Evolutionary conservation across 148 eudicot species (phyloP), one percentile per base, ranked within the genome.

Genomic region (Cornus suecica): DNA sequence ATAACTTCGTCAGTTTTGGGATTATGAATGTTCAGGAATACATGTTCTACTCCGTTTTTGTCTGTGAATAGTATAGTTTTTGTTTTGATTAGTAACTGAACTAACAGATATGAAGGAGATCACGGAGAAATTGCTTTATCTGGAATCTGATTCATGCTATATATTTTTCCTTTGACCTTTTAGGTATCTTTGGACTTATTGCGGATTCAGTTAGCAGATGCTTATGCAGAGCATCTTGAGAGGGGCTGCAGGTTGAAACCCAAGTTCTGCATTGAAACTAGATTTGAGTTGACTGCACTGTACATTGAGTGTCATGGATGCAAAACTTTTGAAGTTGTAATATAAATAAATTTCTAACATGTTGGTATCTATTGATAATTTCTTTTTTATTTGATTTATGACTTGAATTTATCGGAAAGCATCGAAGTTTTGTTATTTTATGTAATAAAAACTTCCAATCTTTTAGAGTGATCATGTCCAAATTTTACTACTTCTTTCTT

Each of bases 161-260:
- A 60, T 48, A 60, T 20, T 65, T 37, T 24, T 51, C 27, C 30
- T 48, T 37, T 48, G n/a, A 60, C 29, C 10, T 70, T 11, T 56
- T 74, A 94, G 98, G 89, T 94, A 29, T 88, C 84, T 69, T 68
- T 92, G 86, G 83, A 76, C 58, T 72, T 83, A 63, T 76, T 94
- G 76, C 78, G 79, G 80, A 79, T 62, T 77, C 89, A 91, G 76
- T 84, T 94, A 61, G 97, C 88, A 60, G 96, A 94, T 85, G 93
- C 91, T 80, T 88, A 87, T 34, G 83, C 86, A 58, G 95, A 92
- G 71, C 98, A 94, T 85, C 86, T 89, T 78, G 89, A 90, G 73
- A 84, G 86, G 73, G 97, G 98, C 64, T 94, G 98, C 87, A 88
- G 82, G 76, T 81, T 84, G 56, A 90, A 81, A 80, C 96, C 97